Conservation (phyloP, 2,329 filamentous ascomycete genomes). For the Seiridium cupressi region DNA sequence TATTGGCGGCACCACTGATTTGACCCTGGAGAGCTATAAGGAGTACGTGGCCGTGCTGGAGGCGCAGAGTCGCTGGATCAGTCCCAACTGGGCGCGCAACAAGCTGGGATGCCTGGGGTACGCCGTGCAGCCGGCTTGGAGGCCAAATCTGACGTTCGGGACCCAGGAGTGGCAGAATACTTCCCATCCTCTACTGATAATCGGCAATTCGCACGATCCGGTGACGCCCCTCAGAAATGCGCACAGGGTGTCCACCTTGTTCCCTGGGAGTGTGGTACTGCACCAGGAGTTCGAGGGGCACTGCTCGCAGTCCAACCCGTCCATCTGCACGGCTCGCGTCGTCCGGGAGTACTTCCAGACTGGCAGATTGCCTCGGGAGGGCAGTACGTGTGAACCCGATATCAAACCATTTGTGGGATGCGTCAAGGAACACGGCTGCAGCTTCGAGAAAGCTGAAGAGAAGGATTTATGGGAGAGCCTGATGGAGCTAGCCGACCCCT, state of each 20-base stretch:
- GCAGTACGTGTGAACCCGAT: conserved; percentile 4
- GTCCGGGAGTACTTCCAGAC: conserved; percentile 6
- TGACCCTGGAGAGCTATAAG: not conserved
- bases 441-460: not conserved
- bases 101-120: not conserved
- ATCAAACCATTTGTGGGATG: conserved; percentile 1
- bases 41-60: not conserved
- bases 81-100: conserved; percentile 1
- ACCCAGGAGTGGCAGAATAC: not conserved
- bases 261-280: conserved; percentile 8
- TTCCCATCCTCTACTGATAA: conserved; percentile 4
- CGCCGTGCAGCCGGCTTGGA: not conserved
- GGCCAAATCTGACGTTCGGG: not conserved
- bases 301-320: conserved; percentile 6
- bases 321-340: conserved; percentile 2
- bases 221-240: conserved; percentile 6
- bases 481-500: not conserved
- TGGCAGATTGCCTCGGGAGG: conserved; percentile 1
- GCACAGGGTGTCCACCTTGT: not conserved
- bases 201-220: conserved; percentile 6
- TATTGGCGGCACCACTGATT: not conserved
- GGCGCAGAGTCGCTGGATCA: not conserved
- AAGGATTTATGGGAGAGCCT: not conserved
- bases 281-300: conserved; percentile 8
- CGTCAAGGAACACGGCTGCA: not conserved